Evolutionary conservation across 1,284 basidiomycete genomes (phyloP), one percentile per base, ranked within the genome.

Genomic region (Macrocystidia cucumis): DNA sequence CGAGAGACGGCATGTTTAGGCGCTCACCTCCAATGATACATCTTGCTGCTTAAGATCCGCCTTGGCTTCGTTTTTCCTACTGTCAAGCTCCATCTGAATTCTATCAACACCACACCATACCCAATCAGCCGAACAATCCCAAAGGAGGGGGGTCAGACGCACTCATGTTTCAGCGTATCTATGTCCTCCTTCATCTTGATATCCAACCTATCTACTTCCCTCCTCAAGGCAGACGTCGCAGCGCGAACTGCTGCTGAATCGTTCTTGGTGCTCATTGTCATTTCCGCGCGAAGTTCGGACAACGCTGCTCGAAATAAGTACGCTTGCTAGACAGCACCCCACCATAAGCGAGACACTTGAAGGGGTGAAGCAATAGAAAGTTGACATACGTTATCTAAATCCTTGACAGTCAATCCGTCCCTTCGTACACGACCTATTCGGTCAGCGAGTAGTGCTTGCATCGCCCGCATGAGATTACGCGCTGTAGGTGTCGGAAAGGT

Each of bases 171-270:
- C 50, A 99, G 65, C 23, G 75, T 83, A 16, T 74, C 78, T 27
- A 98, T 65, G 50, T 96, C 91, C 57, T 97, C 91, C 59, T 95
- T 95, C 78, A 98, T 87, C 60, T 88, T 92, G 35, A 88, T 82
- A 48, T 86, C 79, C 20, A 98, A 60, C 3, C 72, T 66, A 52
- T 99, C 95, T 8, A 95, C 82, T 37, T 98, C 96, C 43, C 91
- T 70, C 44, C 92, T 75, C 11, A 97, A 69, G 1, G 84, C 75
- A 9, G 78, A 67, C 1, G 84, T 81, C 34, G 87, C 69, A 2
- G 88, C 72, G 14, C 81, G 74, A 44, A 98, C 72, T 3, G 85
- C 71, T 11, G 91, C 77, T 11, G 78, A 83, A 51, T 96, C 93
- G 50, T 91, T 95, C 38, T 88, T 76, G 2, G 87, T 83, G 38